Evolutionary conservation across 208 protist species (phyloP), one percentile per base, ranked within the genome.

Genomic region (Naegleria gruberi): DNA sequence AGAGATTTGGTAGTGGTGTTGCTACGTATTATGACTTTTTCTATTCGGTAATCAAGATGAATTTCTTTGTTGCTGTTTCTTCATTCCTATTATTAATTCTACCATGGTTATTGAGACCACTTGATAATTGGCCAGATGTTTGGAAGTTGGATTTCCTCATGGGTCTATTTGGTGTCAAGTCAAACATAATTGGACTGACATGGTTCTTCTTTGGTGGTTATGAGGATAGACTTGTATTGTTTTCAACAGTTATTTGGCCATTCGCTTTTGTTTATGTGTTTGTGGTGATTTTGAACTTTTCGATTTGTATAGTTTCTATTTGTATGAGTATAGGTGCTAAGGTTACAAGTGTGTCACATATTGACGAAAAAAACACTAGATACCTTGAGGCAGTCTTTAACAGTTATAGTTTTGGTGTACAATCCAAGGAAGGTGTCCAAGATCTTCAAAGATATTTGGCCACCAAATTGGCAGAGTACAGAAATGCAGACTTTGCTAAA

Each of bases 1-100:
- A 87, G 4, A 87, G 44, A 12, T 87, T 87, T 87, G 83, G 83
- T 57, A 87, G 43, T 41, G 83, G 83, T 34, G n/a, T 87, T 87
- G 83, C 83, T 10, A 40, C 41, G 7, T 87, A 30, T 55, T 87
- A 87, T 55, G 83, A 87, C 0, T 87, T 87, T 87, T 55, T 55
- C n/a, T 37, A 30, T 41, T 55, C 83, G 19, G 34, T 87, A 1
- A 87, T 87, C 19, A 30, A 23, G 5, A 34, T 87, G 12, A 87
- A 87, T 55, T 34, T 87, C 34, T 15, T 87, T 5, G 5, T 55
- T n/a, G 51, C 34, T 12, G 19, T 45, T 10, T 41, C 15, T 12
- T 42, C 26, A 1, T 87, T 87, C n/a, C 37, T 87, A 41, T 55
- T 87, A 8, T 51, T 87, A 19, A 55, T 87, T 55, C 30, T 87